A percentile compares a stretch with the other conserved stretches of the same genome.
Evolutionary conservation across 2,329 filamentous ascomycete species (phyloP).

Genomic region (Bertia moriformis): DNA sequence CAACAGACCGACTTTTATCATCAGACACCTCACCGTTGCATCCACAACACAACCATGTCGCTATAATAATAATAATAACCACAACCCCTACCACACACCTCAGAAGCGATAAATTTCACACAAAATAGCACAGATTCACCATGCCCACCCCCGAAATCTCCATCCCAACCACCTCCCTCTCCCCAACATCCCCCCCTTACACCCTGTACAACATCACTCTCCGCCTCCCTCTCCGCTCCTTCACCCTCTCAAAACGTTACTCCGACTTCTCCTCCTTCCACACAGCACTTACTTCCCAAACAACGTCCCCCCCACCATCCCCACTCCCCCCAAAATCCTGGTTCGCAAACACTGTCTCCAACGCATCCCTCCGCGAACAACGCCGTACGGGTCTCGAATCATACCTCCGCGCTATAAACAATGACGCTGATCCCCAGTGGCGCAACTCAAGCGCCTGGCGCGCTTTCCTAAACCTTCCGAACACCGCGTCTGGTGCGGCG

Average conservation of each 20-base stretch:
- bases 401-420: neutral
- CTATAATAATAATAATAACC: no score
- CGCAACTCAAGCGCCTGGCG: neutral
- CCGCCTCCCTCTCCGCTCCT: constrained; percentile 42
- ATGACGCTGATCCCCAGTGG: neutral
- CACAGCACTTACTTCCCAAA: constrained; percentile 29
- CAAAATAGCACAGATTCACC: no score
- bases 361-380: constrained; percentile 38
- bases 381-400: constrained; percentile 19
- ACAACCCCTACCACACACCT: no score
- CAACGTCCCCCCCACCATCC: constrained; percentile 32
- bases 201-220: constrained; percentile 47
- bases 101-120: no score
- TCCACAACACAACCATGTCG: no score
- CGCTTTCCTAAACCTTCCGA: neutral
- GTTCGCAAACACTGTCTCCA: constrained; percentile 40
- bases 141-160: constrained; percentile 24
- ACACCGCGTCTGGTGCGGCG: neutral
- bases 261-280: constrained; percentile 46
- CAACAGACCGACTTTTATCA: no score
- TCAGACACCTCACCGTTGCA: neutral
- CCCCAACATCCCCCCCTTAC: constrained; percentile 33
- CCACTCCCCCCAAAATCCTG: constrained; percentile 43
- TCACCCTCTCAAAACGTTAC: constrained; percentile 46
- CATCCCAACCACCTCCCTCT: constrained; percentile 30